Percentiles rank a stretch among this genome's conserved stretches.
phyloP scores from a whole-genome alignment of 2,329 filamentous ascomycete species.

The Cytospora schulzeri region DNA sequence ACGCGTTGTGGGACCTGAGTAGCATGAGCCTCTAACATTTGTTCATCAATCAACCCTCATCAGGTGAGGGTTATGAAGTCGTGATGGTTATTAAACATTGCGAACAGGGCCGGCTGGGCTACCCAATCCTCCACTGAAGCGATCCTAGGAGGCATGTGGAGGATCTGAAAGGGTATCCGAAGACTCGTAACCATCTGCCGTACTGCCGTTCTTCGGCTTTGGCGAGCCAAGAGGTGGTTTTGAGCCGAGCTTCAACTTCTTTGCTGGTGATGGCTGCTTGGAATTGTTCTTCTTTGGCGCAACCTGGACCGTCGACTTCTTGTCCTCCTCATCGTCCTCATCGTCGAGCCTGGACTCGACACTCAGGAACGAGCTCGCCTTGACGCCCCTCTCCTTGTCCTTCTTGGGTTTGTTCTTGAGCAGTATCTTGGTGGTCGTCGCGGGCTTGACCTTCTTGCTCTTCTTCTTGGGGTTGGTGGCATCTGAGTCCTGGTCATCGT shows the following conservation, averaged over 20 bases:
- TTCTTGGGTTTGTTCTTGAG: conserved; percentile 60
- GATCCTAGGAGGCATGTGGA: conserved; percentile 34
- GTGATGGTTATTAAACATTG: background rate
- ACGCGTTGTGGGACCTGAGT: background rate
- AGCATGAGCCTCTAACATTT: background rate
- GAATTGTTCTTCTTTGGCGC: conserved; percentile 46
- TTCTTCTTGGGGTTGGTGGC: conserved; percentile 58
- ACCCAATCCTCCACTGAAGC: background rate
- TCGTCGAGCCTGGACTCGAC: conserved; percentile 49
- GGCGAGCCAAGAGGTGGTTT: conserved; percentile 54
- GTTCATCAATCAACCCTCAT: no score
- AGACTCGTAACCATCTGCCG: conserved; percentile 58
- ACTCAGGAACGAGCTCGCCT: conserved; percentile 52
- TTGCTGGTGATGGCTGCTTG: conserved; percentile 46
- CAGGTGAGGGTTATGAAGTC: no score
- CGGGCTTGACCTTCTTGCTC: conserved; percentile 52
- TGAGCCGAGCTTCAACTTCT: conserved; percentile 47
- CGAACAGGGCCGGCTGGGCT: background rate
- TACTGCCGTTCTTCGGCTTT: conserved; percentile 51
- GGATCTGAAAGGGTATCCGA: conserved; percentile 60
- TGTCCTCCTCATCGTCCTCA: conserved; percentile 41
- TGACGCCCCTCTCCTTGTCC: conserved; percentile 51
- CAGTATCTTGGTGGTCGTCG: conserved; percentile 55
- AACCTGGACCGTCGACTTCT: conserved; percentile 43
- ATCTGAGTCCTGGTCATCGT: conserved; percentile 56